Evolutionary conservation across 495 filamentous ascomycete species (phyloP).

Genomic region (Penicillium macrosclerotiorum): DNA sequence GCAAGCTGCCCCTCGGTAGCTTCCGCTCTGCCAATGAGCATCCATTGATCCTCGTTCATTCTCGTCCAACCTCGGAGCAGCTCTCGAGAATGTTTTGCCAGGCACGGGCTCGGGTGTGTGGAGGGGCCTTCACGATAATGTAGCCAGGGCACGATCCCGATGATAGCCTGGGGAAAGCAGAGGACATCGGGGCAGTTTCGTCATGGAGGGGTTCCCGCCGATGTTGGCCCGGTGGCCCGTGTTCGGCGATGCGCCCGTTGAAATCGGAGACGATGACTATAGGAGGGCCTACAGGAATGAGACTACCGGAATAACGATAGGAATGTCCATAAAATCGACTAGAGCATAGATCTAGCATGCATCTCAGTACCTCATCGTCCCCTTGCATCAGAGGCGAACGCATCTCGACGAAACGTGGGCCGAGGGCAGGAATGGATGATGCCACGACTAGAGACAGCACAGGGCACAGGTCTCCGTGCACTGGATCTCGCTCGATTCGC

Average conservation of each 20-base stretch:
- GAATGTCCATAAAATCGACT: too few species aligned
- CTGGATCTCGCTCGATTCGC: not conserved
- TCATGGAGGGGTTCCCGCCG: constrained; percentile 5
- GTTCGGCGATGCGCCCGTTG: too few species aligned
- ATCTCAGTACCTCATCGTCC: too few species aligned
- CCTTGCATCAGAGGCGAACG: too few species aligned
- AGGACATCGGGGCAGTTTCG: too few species aligned
- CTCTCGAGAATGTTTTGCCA: constrained; percentile 36
- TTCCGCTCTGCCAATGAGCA: constrained; percentile 37
- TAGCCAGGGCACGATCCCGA: not conserved
- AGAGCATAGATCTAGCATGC: too few species aligned
- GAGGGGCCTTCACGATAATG: constrained; percentile 11
- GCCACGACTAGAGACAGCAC: constrained; percentile 23
- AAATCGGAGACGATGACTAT: constrained; percentile 8
- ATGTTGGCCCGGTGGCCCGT: too few species aligned
- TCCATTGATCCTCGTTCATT: constrained; percentile 8
- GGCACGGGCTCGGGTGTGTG: constrained; percentile 3
- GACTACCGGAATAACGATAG: too few species aligned
- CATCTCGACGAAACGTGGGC: too few species aligned
- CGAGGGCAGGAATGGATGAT: constrained; percentile 18
- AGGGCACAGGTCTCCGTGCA: not conserved
- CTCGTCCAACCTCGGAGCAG: constrained; percentile 28
- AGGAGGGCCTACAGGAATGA: not conserved
- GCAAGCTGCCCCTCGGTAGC: constrained; percentile 31
- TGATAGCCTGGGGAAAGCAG: too few species aligned